Base-by-base conservation (phyloP, 345 rosid species). In the Kandelia obovata region DNA sequence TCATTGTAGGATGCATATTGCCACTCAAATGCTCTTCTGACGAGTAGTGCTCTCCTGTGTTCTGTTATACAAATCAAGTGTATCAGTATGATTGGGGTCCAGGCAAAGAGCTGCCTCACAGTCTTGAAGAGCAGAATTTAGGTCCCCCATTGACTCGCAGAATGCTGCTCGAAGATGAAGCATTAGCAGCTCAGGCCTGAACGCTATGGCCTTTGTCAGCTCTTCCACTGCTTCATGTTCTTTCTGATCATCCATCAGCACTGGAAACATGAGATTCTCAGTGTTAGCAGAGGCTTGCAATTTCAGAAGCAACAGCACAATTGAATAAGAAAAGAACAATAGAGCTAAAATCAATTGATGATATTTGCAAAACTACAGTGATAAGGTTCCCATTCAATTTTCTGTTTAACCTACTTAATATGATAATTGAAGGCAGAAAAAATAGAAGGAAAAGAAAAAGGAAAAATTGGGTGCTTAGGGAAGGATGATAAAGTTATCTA, bases 161-260 rank as follows among this genome's bases (percentile, higher is more conserved):
- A 94, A 94, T 27, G 98, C 97, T 32, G 98, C 97, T 70, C 97
- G 87, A 67, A 94, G 97, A 72, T 94, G 97, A 49, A 94, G 92
- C 81, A 89, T 87, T 73, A 89, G 96, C 77, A 89, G 69, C 77
- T 94, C 97, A 7, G 96, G 96, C 74, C 83, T 91, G 85, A 89
- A 91, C 69, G 88, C 81, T 83, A 94, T 85, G 17, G 98, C 96
- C 86, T 85, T 89, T 9, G 89, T 79, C 30, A 94, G 88, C 85
- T 94, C 98, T 75, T 89, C 86, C 43, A 89, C 82, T 56, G 98
- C 98, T 77, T 88, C 93, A 3, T 75, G 75, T 81, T 91, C 96
- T 61, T 84, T 91, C 76, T 86, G 96, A 70, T 87, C 96, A 74
- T 94, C 97, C 98, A 94, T 94, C 57, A 94, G 76, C 75, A 94